These are phyloP conservation scores for Lyophyllum shimeji DNA, from an alignment of 768 basidiomycete genomes.

Conservation along the genomic window DNA sequence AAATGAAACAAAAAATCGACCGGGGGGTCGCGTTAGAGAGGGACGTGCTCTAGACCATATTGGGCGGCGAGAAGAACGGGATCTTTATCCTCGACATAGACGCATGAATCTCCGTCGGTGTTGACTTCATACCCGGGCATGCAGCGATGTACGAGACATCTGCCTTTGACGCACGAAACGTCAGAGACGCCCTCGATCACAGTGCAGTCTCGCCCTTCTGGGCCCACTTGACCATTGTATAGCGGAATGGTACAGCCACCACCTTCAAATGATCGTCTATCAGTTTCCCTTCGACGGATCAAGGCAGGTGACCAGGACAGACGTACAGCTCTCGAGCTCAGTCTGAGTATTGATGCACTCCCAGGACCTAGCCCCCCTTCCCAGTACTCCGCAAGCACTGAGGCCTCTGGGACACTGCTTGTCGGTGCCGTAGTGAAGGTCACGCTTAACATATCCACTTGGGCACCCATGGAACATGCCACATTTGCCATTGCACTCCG, in stretches of 20 bases:
- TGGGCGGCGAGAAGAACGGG: slow-evolving; percentile 24
- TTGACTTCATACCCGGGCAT: slow-evolving; percentile 36
- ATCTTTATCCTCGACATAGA: slow-evolving; percentile 23
- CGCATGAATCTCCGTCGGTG: slow-evolving; percentile 23
- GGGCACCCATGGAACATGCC: slow-evolving; percentile 33
- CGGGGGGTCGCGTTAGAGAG: slow-evolving; percentile 3
- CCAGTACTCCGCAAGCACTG: slow-evolving; percentile 44
- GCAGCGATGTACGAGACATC: slow-evolving; percentile 46
- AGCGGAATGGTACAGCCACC: slow-evolving; percentile 43
- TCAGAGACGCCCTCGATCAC: slow-evolving; percentile 46
- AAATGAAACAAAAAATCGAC: background rate
- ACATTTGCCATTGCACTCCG: slow-evolving; percentile 51
- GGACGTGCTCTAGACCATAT: slow-evolving; percentile 26
- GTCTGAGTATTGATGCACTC: slow-evolving; percentile 47
- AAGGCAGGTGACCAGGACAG: background rate
- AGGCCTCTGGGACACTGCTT: slow-evolving; percentile 35
- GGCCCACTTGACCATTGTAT: slow-evolving; percentile 21
- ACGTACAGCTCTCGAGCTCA: slow-evolving; percentile 56
- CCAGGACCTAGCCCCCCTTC: slow-evolving; percentile 37
- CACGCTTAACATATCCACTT: slow-evolving; percentile 33
- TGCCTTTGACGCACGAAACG: slow-evolving; percentile 44
- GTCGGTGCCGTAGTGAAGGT: slow-evolving; percentile 21
- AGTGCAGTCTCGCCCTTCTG: slow-evolving; percentile 48
- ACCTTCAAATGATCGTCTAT: slow-evolving; percentile 29
- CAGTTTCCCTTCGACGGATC: background rate